Base-by-base conservation (phyloP, 345 rosid genomes). In the Salix koriyanagi region DNA sequence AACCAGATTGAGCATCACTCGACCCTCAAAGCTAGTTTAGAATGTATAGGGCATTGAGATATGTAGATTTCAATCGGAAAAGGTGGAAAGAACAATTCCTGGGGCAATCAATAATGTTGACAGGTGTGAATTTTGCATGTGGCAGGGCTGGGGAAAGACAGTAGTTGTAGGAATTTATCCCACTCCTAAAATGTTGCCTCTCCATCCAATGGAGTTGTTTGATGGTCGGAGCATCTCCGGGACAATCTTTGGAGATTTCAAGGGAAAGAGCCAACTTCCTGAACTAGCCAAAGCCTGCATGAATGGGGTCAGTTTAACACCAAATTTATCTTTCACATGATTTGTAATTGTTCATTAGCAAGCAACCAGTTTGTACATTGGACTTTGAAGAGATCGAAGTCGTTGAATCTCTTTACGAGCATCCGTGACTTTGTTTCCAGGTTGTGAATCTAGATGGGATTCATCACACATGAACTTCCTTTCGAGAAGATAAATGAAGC, bases 191-290 rank as follows among this genome's bases (percentile, higher is more conserved):
- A 10, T 68, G 16, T 5, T 81, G 37, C 80, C 80, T 18, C 34
- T 81, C 52, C 90, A 85, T 76, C 90, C 88, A 13, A 85, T 85
- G 88, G 90, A 87, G 71, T 50, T 87, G 72, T 87, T 87, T 58
- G 79, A 65, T 18, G 90, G 80, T 6, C 42, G 83, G 26, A 76
- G 48, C 75, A 76, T 81, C 71, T 69, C 21, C 9, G 88, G 77
- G 10, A 79, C 84, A 4, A 9, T 73, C 66, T 85, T 85, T 25
- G 85, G 85, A 2, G 77, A 68, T 34, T 70, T 79, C 75, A 81
- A 72, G 77, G 87, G 85, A 23, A 86, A 80, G 65, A 74, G 80
- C 26, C 79, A 82, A 16, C 70, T 84, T n/a, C 82, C 83, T 39
- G 32, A 44, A 28, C 81, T 87, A 8, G 85, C 85, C 15, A 15